Base-by-base conservation (phyloP, 2,329 filamentous ascomycete species). In the Raffaelea albimanens region DNA sequence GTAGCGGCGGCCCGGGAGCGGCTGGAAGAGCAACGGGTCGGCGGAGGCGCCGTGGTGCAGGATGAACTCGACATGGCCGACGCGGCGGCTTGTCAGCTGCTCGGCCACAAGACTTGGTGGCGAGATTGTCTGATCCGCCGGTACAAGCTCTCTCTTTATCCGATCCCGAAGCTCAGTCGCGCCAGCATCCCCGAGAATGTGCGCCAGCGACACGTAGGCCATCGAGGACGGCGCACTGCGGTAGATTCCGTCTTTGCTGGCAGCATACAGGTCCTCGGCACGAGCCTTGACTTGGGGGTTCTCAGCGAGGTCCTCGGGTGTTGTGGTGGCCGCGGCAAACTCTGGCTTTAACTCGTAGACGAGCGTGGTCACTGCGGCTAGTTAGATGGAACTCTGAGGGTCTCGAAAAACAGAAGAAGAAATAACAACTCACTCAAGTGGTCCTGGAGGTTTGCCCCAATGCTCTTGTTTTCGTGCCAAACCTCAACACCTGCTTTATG, bases 361-460 rank as follows among this genome's bases (percentile, higher is more conserved):
- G 5, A 40, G 39, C 22, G 39, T 19, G 14, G 39, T 40, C 39
- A 40, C 39, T 40, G 19, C n/a, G n/a, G n/a, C 19, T 40, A 11
- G 5, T 40, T 5, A 40, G 39, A 40, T 4, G 18, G 20, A 7
- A 22, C n/a, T n/a, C n/a, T n/a, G n/a, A n/a, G n/a, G n/a, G n/a
- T n/a, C n/a, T n/a, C n/a, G n/a, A n/a, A n/a, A n/a, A n/a, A n/a
- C n/a, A n/a, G n/a, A 20, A 40, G 60, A 34, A 34, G 31, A 16
- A 34, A 34, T 34, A 16, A 16, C 10, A 10, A 56, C 58, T 7
- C 60, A 60, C 63, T 62, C 18, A 61, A 57, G 46, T 74, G 69
- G 51, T 74, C 70, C 50, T 71, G 69, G 49, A 72, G 61, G 47
- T 71, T 63, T 48, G 65, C 61, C 18, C 71, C 71, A 2, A 75